Conservation (phyloP, 2,329 filamentous ascomycete genomes). For the Dactylellina parvicollis region DNA sequence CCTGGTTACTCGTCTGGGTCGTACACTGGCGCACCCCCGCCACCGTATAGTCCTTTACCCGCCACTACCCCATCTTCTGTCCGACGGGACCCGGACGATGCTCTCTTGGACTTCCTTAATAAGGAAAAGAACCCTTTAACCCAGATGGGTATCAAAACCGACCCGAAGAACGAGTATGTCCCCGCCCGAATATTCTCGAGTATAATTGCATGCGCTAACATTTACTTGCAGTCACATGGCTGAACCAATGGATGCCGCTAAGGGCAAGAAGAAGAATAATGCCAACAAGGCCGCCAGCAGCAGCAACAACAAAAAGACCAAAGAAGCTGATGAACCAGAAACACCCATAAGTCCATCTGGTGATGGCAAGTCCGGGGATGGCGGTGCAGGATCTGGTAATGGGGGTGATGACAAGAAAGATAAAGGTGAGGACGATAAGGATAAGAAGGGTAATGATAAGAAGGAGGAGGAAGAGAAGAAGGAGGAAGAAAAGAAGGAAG, state of each 20-base stretch:
- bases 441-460: slow-evolving; percentile 16
- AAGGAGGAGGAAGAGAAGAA: slow-evolving; percentile 12
- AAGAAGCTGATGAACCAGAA: slow-evolving; percentile 17
- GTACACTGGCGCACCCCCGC: slow-evolving; percentile 43
- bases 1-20: slow-evolving; percentile 23
- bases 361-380: slow-evolving; percentile 24
- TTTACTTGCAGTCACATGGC: slow-evolving; percentile 25
- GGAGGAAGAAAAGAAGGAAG: slow-evolving; percentile 24
- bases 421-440: slow-evolving; percentile 30
- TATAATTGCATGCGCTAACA: background rate
- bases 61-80: slow-evolving; percentile 10
- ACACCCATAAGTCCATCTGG: slow-evolving; percentile 31
- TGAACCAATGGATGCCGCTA: slow-evolving; percentile 39
- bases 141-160: slow-evolving; percentile 37
- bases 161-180: slow-evolving; percentile 41
- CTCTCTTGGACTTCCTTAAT: slow-evolving; percentile 41
- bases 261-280: slow-evolving; percentile 19
- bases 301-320: slow-evolving; percentile 6
- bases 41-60: slow-evolving; percentile 41
- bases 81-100: slow-evolving; percentile 38
- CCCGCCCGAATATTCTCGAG: background rate
- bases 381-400: slow-evolving; percentile 28
- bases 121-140: slow-evolving; percentile 43
- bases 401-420: slow-evolving; percentile 43
- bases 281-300: background rate